Evolutionary conservation across 805 yeast genomes (phyloP), one percentile per base, ranked within the genome.

Genomic region (Candida berthetii): DNA sequence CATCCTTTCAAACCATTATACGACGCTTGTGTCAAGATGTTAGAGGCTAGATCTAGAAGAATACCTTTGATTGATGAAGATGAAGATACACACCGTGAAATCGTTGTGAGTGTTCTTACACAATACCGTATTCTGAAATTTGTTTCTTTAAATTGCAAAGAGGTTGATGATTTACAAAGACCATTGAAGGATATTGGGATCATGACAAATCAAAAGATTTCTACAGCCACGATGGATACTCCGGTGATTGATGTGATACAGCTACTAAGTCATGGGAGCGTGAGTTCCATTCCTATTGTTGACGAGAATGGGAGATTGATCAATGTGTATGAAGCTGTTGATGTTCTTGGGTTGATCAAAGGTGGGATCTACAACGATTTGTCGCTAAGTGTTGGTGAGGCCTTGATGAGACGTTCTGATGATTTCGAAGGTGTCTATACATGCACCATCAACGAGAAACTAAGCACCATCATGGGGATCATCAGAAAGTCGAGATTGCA

Each of bases 341-440:
- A 93, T 64, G 95, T 93, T 3, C 69, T 93, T 51, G 86, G 96
- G 0, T 69, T 93, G 51, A 88, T 93, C 44, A 91, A 90, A 62
- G 96, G 96, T 32, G 97, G 97, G 4, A 81, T 89, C 57, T 89
- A 91, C 57, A 84, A 89, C 31, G 98, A 93, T 62, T 68, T 91
- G 46, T 84, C 89, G 32, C 69, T 93, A 50, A 82, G 91, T 44
- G 96, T 93, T 4, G 99, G 99, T 3, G 97, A 93, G 62, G 98
- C 98, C 0, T 69, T 93, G 40, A 78, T 93, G 80, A 80, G 96
- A 63, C 72, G 96, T 57, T 82, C 96, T 4, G 96, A 90, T 52
- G 97, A 93, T 59, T 93, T 91, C 54, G 98, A 93, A 63, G 99
- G 99, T 44, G 98, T 93, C 13, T 87, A 89, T 64, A 93, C 98